Evolutionary conservation across 305 asterid genomes (phyloP).

Genomic region (Fraxinus angustifolia): DNA sequence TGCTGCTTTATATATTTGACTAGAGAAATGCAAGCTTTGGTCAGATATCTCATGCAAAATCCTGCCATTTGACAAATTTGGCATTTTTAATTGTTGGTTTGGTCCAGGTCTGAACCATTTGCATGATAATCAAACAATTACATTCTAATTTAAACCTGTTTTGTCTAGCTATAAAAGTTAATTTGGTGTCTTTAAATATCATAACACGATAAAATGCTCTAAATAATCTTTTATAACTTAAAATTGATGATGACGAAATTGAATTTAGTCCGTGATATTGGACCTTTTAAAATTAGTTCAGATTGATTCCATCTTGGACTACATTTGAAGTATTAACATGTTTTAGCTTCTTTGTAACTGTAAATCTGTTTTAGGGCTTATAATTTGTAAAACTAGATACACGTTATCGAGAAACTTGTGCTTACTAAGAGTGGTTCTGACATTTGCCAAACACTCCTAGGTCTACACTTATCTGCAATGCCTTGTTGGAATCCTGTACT

Average conservation of each 20-base stretch:
- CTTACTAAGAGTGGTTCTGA: not conserved
- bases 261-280: not conserved
- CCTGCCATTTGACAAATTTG: not conserved
- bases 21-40: not conserved
- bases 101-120: not conserved
- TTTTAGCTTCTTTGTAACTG: not conserved
- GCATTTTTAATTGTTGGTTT: not conserved
- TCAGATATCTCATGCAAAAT: not conserved
- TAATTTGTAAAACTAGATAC: not conserved
- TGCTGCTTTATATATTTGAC: not conserved
- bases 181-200: not conserved
- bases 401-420: not conserved
- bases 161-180: not conserved
- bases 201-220: not conserved
- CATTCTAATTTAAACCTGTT: not conserved
- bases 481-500: not conserved
- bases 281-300: not conserved
- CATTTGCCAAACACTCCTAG: not conserved
- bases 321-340: not conserved
- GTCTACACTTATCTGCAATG: not conserved
- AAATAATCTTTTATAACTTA: not conserved
- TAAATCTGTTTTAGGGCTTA: not conserved
- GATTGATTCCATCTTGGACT: not conserved
- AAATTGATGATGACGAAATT: not conserved
- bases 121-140: not conserved